A percentile compares a stretch with the other conserved stretches of the same genome.
Conservation (phyloP, 805 yeast genomes). For the Suhomyces emberorum region DNA sequence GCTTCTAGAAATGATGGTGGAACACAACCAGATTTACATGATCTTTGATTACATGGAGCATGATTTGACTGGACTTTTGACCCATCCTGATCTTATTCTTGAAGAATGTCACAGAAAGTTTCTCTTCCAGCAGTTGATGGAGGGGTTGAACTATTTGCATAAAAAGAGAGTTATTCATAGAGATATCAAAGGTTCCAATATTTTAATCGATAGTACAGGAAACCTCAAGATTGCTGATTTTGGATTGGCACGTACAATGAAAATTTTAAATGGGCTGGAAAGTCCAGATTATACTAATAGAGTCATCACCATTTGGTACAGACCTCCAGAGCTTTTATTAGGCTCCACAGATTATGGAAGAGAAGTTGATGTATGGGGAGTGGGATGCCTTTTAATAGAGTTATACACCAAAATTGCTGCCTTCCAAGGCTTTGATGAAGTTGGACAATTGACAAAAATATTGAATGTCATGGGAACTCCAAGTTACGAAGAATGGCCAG, state of each 20-base stretch:
- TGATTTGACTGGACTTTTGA: slow-evolving; percentile 82
- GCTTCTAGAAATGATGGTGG: slow-evolving; percentile 86
- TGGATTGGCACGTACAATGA: slow-evolving; percentile 78
- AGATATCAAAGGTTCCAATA: slow-evolving; percentile 80
- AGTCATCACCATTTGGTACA: slow-evolving; percentile 94
- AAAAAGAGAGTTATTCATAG: slow-evolving; percentile 67
- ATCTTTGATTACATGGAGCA: slow-evolving; percentile 91
- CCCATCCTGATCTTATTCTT: slow-evolving; percentile 67
- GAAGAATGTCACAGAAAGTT: slow-evolving; percentile 64
- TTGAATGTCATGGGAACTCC: slow-evolving; percentile 90
- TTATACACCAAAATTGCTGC: slow-evolving; percentile 69
- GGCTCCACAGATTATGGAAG: slow-evolving; percentile 90
- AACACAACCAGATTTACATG: slow-evolving; percentile 73
- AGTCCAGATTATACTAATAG: slow-evolving; percentile 87
- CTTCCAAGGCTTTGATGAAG: slow-evolving; percentile 87
- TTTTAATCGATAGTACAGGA: slow-evolving; percentile 61
- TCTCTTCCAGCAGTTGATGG: slow-evolving; percentile 60
- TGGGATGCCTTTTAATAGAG: slow-evolving; percentile 87
- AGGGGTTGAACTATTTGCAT: slow-evolving; percentile 70
- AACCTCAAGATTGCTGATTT: slow-evolving; percentile 73
- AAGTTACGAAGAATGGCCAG: slow-evolving; percentile 68
- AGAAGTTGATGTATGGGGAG: slow-evolving; percentile 96
- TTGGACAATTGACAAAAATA: slow-evolving; percentile 75
- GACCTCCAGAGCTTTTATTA: slow-evolving; percentile 90
- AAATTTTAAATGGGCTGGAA: slow-evolving; percentile 46